Base-by-base conservation (phyloP, 352 stramenopile species). In the Phytophthora aleatoria region DNA sequence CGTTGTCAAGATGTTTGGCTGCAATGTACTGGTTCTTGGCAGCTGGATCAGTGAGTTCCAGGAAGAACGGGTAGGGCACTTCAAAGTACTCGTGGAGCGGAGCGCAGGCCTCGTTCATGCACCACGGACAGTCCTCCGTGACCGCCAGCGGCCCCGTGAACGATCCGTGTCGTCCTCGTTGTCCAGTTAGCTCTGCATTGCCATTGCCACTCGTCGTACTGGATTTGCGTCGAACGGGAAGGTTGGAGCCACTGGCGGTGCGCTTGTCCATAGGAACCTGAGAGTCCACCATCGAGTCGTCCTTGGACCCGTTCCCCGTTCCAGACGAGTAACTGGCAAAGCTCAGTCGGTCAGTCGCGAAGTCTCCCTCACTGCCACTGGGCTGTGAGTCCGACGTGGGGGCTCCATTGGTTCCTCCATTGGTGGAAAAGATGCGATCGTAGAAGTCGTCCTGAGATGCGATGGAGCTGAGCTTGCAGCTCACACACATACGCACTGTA, bases 391-490 rank as follows among this genome's bases (percentile, higher is more conserved):
- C 64, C 5, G 69, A 44, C n/a, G 50, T 67, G 3, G 49, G 51
- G 3, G 41, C 6, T 6, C 50, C 35, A 27, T 64, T 55, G 0
- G 63, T 31, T 50, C 70, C 54, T 53, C 61, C 54, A 67, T 82
- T 58, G 59, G 75, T 78, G 11, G 82, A 86, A 68, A 91, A 91
- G 61, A 92, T 90, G 43, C 78, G 79, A 69, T 92, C 81, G 68
- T 93, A 92, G 52, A 91, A 93, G 61, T 94, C 85, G 54, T 91
- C 82, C 36, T 90, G 78, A 7, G 73, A 71, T 42, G 82, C 71
- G 12, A 82, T 79, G 36, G 82, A 81, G 67, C 83, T 89, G 58
- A 92, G 71, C 65, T 93, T 95, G 72, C 87, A 96, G 59, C 74
- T 83, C 31, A 93, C 77, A 62, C 87, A 96, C 59, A 94, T 87